Base-by-base conservation (phyloP, 768 basidiomycete genomes). In the Psilocybe subaeruginosa region DNA sequence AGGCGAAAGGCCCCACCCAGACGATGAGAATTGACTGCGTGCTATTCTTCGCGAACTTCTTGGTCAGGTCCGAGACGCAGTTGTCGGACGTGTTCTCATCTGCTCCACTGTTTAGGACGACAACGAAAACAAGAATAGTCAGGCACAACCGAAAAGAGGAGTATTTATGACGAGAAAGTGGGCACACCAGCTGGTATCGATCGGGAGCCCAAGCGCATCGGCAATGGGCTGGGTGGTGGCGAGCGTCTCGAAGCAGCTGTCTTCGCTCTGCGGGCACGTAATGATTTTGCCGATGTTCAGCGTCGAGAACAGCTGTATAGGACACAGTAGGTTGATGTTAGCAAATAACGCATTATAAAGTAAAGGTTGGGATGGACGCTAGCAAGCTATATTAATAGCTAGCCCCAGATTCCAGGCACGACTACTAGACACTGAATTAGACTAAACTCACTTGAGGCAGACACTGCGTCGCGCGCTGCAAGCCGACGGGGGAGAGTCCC, bases 211-310 rank as follows among this genome's bases (percentile, higher is more conserved):
- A 11, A 73, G 62, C 5, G 66, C 54, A 29, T 64, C 62, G n/a
- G 70, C 72, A n/a, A 67, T 66, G 17, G 72, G 72, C 54, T 64
- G 58, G 4, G 70, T 56, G 4, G 72, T 73, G 6, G 58, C 51
- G 8, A 68, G 52, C 3, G 72, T 70, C 30, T 66, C 65, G 31
- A 68, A 66, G 45, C 68, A 70, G 29, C 69, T 68, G 30, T 69
- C 70, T 17, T 61, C 63, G 52, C 68, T 69, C 23, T 62, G 59
- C 3, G 68, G 65, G 50, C 70, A 73, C 56, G 66, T 65, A 33
- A 71, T 61, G 39, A 73, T 69, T 49, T 70, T 68, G n/a, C 71
- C 69, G 47, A 71, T 67, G 47, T 69, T 64, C 63, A 68, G 61
- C 12, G 64, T 64, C 17, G 64, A 66, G 53, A 69, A 66, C 2